Evolutionary conservation across 129 eudicot genomes (phyloP), one percentile per base, ranked within the genome.

Genomic region (Chrysanthemum lavandulifolium): DNA sequence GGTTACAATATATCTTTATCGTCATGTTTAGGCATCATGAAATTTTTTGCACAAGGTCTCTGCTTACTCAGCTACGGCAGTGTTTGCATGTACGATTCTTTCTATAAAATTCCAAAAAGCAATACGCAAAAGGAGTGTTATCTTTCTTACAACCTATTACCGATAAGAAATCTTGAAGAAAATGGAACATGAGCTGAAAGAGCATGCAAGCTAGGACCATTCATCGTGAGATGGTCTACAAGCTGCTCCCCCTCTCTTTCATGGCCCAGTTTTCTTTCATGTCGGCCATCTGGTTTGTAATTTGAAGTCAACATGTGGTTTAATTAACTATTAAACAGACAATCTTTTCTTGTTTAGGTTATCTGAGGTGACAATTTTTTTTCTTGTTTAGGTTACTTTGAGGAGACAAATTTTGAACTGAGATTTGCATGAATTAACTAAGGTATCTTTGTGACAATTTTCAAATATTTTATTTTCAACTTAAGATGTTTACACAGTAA

Each of bases 181-280:
- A 77, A 69, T 77, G 81, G 75, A 69, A 36, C 36, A 77, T 69
- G 19, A 4, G 75, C 4, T 15, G 23, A 76, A 68, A 60, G 70
- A 27, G 31, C 55, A 68, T 68, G 71, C 81, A 76, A 50, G 54
- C 55, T 60, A 48, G 69, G 81, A 69, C 70, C 81, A 63, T 49
- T 69, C 81, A 60, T 77, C 70, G 81, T 77, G 81, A 36, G 29
- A 23, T 77, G 75, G 81, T 77, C 81, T 69, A 48, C 55, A 11
- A 18, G 63, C 29, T 58, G 63, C 63, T 58, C 63, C 63, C 63
- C 1, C 27, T 18, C 29, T 10, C 31, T 19, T 58, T 19, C 56
- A 52, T 77, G 76, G 71, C 81, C 81, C 81, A 77, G 69, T 77
- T 76, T 47, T 48, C 12, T 18, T 50, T 68, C 23, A 50, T 77